Base-by-base conservation (phyloP, 148 eudicot species). In the Persicaria tinctoria region DNA sequence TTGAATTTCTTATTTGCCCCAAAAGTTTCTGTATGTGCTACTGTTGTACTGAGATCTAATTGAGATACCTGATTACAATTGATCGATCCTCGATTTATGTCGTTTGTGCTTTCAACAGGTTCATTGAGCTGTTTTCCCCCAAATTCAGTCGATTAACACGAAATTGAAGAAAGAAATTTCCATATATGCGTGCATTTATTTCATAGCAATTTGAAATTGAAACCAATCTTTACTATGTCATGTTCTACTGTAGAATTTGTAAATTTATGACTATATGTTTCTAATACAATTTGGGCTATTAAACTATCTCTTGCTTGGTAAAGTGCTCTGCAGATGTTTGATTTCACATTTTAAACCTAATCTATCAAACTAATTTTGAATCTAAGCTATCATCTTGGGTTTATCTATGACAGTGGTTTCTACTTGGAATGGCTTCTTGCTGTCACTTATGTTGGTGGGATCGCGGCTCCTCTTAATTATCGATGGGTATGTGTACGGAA, bases 391-490 rank as follows among this genome's bases (percentile, higher is more conserved):
- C 41, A 1, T 32, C 41, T 32, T 32, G 41, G 41, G 41, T 3
- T 32, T 32, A 32, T 68, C 76, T 78, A 44, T 81, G 32, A 16
- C 79, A 86, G 99, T 84, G 96, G 92, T 78, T 85, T 71, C 80
- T 90, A 87, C 78, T 75, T 95, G 92, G 93, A 87, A 82, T 95
- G 97, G 96, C 70, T 95, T 74, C 89, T 95, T 82, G 99, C 93
- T 64, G 83, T 95, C 76, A 77, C 99, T 27, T 90, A 78, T 78
- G 83, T 89, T 72, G 97, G 99, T 48, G 99, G 92, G 63, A 90
- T 95, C 66, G 77, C 83, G 54, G 99, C 99, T 79, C 96, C 96
- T 66, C 88, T 95, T 51, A 95, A 95, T 75, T 90, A 95, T 76
- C 84, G 99, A 71, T 95, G 99, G 99, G 75, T 73, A 73, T 73